Conservation (phyloP, 306 rosid species). For the Medicago arabica region DNA sequence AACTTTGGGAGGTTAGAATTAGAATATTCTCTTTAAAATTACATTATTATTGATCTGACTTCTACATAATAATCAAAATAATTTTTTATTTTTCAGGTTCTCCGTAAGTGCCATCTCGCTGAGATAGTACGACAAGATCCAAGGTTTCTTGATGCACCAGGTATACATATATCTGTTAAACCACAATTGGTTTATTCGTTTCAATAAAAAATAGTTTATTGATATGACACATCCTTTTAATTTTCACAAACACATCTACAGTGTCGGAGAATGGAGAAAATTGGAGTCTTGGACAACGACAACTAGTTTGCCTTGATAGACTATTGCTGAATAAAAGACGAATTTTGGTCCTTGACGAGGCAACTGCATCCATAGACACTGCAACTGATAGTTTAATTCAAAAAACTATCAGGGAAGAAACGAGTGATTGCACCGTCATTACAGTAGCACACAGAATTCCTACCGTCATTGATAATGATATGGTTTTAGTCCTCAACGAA, state of each 20-base stretch:
- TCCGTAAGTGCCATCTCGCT: no score
- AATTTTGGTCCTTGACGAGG: not conserved
- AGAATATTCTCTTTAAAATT: not conserved
- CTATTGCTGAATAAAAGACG: not conserved
- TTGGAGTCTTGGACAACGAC: not conserved
- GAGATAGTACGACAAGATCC: no score
- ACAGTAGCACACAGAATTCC: constrained; percentile 54
- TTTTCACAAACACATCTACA: not conserved
- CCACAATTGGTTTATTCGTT: no score
- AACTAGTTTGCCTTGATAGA: not conserved
- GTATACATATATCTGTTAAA: no score
- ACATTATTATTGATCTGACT: no score
- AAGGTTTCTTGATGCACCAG: no score
- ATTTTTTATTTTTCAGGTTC: no score
- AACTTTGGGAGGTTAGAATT: not conserved
- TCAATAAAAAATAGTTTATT: no score
- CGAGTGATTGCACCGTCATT: constrained; percentile 56
- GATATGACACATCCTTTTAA: not conserved
- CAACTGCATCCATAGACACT: not conserved
- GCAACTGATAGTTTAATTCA: not conserved
- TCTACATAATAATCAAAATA: no score
- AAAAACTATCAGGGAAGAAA: constrained; percentile 38
- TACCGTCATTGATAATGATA: constrained; percentile 73
- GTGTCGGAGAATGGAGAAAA: not conserved
- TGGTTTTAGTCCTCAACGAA: constrained; percentile 68